Percentiles rank a stretch among this genome's conserved stretches.
Evolutionary conservation across 495 filamentous ascomycete species (phyloP).

Genomic region (Amniculicola lignicola): DNA sequence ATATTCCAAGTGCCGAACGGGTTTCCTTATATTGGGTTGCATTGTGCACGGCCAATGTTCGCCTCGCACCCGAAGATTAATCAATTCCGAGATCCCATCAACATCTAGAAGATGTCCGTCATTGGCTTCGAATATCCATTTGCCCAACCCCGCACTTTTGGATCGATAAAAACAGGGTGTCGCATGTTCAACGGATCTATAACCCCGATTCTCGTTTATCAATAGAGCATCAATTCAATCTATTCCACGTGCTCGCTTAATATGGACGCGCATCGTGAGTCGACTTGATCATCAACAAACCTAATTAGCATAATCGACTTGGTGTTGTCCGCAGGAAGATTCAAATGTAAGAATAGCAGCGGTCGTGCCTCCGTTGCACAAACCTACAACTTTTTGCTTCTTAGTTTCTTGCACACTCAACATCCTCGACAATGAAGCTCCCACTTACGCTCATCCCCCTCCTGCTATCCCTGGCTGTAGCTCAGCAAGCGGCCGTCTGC

Average conservation of each 20-base stretch:
- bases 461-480: background rate
- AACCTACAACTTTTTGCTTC: background rate
- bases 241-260: constrained; percentile 14
- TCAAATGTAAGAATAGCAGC: constrained; percentile 3
- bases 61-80: background rate
- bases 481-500: constrained; percentile 15
- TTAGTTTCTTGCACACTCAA: background rate
- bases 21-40: constrained; percentile 12
- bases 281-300: background rate
- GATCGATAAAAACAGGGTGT: constrained; percentile 1
- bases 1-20: background rate
- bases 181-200: constrained; percentile 7
- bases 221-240: background rate
- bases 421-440: constrained; percentile 18
- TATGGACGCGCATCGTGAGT: background rate
- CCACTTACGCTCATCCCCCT: constrained; percentile 10
- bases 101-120: background rate
- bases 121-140: background rate
- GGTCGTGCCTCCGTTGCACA: constrained; percentile 13
- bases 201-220: constrained; percentile 2
- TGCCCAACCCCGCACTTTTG: background rate
- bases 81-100: constrained; percentile 1
- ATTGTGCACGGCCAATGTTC: constrained; percentile 9
- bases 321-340: background rate
- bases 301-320: constrained; percentile 1